These are phyloP conservation scores for Wallacemonas collosoma DNA, from an alignment of 208 protist genomes.

Conservation along the genomic window DNA sequence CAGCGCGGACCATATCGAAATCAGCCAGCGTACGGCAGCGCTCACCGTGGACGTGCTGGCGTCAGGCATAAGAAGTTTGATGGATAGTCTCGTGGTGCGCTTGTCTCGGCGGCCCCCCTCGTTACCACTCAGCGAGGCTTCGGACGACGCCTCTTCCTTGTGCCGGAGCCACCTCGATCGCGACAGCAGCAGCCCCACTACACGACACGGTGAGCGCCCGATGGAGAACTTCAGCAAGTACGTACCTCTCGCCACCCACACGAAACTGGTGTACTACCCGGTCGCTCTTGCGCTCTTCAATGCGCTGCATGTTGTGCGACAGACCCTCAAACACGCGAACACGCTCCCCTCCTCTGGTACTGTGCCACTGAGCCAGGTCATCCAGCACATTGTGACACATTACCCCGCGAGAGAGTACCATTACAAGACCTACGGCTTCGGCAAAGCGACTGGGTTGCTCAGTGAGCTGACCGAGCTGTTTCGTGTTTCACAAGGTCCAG, in stretches of 20 bases:
- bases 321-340: neutral
- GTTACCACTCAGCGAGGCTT: neutral
- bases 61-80: neutral
- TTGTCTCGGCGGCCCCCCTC: neutral
- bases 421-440: constrained; percentile 14
- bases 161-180: neutral
- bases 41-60: neutral
- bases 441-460: constrained; percentile 1
- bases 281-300: neutral
- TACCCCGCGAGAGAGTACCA: constrained; percentile 10
- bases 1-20: neutral
- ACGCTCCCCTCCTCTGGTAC: neutral
- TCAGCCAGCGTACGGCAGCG: neutral
- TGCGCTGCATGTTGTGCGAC: neutral
- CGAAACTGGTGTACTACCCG: constrained; percentile 6
- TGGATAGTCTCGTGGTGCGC: constrained; percentile 6
- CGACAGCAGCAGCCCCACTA: neutral
- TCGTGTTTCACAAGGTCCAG: neutral
- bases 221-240: constrained; percentile 1
- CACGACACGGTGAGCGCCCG: neutral
- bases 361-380: constrained; percentile 7
- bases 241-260: neutral
- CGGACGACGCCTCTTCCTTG: neutral
- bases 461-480: constrained; percentile 7
- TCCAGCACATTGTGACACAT: neutral